These are phyloP conservation scores for Schizosaccharomyces osmophilus DNA, from an alignment of 805 yeast genomes.

Conservation along the genomic window DNA sequence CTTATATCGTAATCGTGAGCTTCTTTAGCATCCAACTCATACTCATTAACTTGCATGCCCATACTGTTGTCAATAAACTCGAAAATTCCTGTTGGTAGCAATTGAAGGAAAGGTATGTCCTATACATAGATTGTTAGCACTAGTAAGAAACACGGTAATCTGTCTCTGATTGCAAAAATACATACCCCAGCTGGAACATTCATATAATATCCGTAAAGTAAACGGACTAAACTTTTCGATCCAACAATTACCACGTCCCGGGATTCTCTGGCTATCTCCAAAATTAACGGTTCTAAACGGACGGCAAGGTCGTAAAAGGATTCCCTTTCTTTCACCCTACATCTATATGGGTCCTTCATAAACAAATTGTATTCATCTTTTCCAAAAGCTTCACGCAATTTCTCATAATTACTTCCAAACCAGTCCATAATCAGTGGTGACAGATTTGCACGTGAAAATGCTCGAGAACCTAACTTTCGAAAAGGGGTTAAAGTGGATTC, in stretches of 20 bases:
- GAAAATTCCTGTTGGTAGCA: background rate
- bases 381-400: conserved; percentile 69
- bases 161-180: background rate
- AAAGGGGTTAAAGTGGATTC: background rate
- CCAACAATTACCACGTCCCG: conserved; percentile 74
- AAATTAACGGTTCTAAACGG: conserved; percentile 70
- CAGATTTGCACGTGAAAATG: background rate
- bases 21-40: background rate
- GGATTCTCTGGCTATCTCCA: conserved; percentile 74
- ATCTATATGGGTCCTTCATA: conserved; percentile 67
- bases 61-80: background rate
- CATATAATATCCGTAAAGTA: conserved; percentile 84
- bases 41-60: background rate
- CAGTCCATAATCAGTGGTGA: background rate
- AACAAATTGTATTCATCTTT: conserved; percentile 52
- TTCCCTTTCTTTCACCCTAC: conserved; percentile 75
- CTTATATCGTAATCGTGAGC: too few species aligned
- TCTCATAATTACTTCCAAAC: background rate
- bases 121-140: too few species aligned
- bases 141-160: background rate
- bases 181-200: conserved; percentile 38
- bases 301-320: conserved; percentile 90
- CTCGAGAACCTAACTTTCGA: background rate
- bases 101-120: background rate
- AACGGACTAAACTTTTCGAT: conserved; percentile 72